Evolutionary conservation across 1,139 yeast species (phyloP), one percentile per base, ranked within the genome.

Genomic region (Saccharomyces uvarum): DNA sequence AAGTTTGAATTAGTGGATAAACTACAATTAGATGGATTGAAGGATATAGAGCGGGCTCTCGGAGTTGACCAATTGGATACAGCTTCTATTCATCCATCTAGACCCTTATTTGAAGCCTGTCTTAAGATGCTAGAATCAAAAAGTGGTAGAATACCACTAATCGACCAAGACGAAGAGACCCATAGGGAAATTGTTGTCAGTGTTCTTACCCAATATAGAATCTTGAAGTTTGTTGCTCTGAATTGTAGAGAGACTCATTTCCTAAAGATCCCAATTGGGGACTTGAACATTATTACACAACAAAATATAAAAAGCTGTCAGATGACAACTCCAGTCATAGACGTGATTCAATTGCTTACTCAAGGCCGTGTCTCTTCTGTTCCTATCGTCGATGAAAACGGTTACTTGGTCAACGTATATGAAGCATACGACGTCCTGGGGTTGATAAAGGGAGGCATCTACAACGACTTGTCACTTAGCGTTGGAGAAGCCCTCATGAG

Each of bases 401-500:
- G 87, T 52, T 82, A 81, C 65, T 77, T 93, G 60, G 78, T 90
- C 61, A 95, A 95, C 67, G 96, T 93, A 47, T 95, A 91, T 70
- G 99, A 95, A 73, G 96, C 97, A 0, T 95, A 90, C 47, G 99
- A 95, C 71, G 95, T 93, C 5, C 77, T 95, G 63, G 89, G 96
- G 0, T 76, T 95, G 64, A 91, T 93, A 56, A 93, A 91, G 70
- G 97, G 97, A 47, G 98, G 98, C 2, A 85, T 89, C 67, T 90
- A 91, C 67, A 88, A 91, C 46, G 99, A 93, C 70, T 76, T 93
- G 60, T 88, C 91, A 49, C 76, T 95, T 61, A 86, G 95, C 56
- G 97, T 95, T 8, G 99, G 99, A 2, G 98, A 93, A 70, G 99
- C 99, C 0, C 77, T 95, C 55, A 83, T 93, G 82, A 82, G 96